Evolutionary conservation across 352 stramenopile species (phyloP).

Genomic region (Lagenidium giganteum): DNA sequence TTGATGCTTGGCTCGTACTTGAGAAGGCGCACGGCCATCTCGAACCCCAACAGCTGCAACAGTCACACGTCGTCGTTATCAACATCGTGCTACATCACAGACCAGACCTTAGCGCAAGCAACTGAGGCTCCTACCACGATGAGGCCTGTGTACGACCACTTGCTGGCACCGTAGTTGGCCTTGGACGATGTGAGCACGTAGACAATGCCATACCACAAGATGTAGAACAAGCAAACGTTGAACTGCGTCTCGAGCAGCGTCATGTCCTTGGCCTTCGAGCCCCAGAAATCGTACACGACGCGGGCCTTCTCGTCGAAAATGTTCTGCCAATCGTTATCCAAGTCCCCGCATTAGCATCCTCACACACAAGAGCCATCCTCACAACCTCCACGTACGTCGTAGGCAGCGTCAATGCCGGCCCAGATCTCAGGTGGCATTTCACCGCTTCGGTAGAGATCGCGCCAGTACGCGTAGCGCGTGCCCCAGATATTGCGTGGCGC

Average conservation of each 20-base stretch:
- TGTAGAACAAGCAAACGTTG: constrained; percentile 64
- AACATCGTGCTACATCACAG: too few species aligned
- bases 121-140: constrained; percentile 33
- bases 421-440: constrained; percentile 49
- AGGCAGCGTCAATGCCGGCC: constrained; percentile 45
- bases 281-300: constrained; percentile 63
- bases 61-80: too few species aligned
- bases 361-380: not conserved
- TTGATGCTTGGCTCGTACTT: constrained; percentile 43
- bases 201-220: constrained; percentile 59
- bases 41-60: constrained; percentile 40
- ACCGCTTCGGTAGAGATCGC: constrained; percentile 37
- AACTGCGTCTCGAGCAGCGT: constrained; percentile 38
- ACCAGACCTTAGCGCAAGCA: not conserved
- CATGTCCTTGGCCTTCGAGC: constrained; percentile 34
- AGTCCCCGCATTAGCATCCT: not conserved
- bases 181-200: constrained; percentile 47
- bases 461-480: constrained; percentile 57
- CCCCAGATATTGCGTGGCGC: constrained; percentile 48
- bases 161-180: constrained; percentile 31
- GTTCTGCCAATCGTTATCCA: constrained; percentile 17
- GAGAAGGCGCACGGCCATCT: constrained; percentile 46
- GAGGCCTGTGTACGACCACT: constrained; percentile 35
- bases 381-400: constrained; percentile 49
- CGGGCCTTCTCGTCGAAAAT: constrained; percentile 57